A percentile compares a stretch with the other conserved stretches of the same genome.
Evolutionary conservation across 495 filamentous ascomycete genomes (phyloP).

Genomic region (Hypoxylon subgilvum): DNA sequence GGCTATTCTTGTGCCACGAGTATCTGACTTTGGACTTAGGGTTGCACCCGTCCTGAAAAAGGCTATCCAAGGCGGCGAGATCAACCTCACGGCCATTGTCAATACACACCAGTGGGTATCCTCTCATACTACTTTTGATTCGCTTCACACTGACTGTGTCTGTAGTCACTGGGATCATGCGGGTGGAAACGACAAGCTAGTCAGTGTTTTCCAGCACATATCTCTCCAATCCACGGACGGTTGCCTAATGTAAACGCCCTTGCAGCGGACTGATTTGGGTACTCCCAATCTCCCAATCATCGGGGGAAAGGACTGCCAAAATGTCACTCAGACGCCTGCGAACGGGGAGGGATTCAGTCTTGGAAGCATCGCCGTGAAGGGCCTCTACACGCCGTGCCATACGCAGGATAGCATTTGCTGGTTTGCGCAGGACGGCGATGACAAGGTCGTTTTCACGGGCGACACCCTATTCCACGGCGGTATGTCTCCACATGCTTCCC

Average conservation of each 20-base stretch:
- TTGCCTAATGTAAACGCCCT: slow-evolving; percentile 3
- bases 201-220: slow-evolving; percentile 41
- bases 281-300: slow-evolving; percentile 69
- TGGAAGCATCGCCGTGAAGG: slow-evolving; percentile 83
- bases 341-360: slow-evolving; percentile 82
- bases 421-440: slow-evolving; percentile 76
- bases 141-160: slow-evolving; percentile 1
- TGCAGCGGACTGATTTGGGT: slow-evolving; percentile 70
- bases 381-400: slow-evolving; percentile 95
- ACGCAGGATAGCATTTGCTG: slow-evolving; percentile 98
- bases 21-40: slow-evolving; percentile 52
- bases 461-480: slow-evolving; percentile 95
- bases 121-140: background rate
- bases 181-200: slow-evolving; percentile 84
- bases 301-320: slow-evolving; percentile 84
- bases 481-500: slow-evolving; percentile 41
- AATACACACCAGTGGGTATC: slow-evolving; percentile 91
- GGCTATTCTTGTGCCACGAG: background rate
- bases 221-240: background rate
- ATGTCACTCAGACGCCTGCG: slow-evolving; percentile 73
- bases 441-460: slow-evolving; percentile 90
- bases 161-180: slow-evolving; percentile 91
- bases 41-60: slow-evolving; percentile 80
- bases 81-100: slow-evolving; percentile 86
- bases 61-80: slow-evolving; percentile 70